phyloP scores from a whole-genome alignment of 225 moss, liverwort and hornwort species.

The Asterella californica region DNA sequence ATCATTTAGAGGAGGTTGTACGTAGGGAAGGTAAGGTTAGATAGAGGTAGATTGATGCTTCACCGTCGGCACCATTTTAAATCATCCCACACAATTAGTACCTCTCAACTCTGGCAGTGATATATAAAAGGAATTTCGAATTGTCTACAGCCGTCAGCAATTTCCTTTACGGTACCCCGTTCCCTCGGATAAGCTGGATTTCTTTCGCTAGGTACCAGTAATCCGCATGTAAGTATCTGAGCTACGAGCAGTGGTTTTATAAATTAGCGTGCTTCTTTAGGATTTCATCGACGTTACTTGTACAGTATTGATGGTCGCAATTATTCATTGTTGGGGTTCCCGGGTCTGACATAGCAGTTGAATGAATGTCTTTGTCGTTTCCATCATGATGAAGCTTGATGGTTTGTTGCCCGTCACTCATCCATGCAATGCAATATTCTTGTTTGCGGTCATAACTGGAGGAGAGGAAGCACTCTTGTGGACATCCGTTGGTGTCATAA shows the following conservation, averaged over 20 bases:
- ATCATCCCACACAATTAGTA: not conserved
- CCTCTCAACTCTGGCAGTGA: not conserved
- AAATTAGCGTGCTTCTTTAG: slow-evolving; percentile 12
- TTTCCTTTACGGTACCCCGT: not conserved
- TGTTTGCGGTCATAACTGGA: too few relatives aligned
- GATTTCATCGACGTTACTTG: slow-evolving; percentile 5
- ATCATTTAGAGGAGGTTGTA: slow-evolving; percentile 12
- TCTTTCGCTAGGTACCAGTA: not conserved
- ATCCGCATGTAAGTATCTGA: slow-evolving; percentile 19
- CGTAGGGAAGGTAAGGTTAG: slow-evolving; percentile 15
- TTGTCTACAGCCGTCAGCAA: slow-evolving; percentile 4
- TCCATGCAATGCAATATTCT: too few relatives aligned
- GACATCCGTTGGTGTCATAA: too few relatives aligned
- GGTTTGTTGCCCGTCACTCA: not conserved
- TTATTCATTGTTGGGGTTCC: slow-evolving; percentile 5
- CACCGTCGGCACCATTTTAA: not conserved
- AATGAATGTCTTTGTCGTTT: not conserved
- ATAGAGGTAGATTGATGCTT: slow-evolving; percentile 1
- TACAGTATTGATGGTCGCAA: slow-evolving; percentile 7
- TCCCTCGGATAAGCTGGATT: not conserved
- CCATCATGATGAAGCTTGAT: not conserved
- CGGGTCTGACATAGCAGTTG: not conserved
- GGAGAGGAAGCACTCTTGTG: too few relatives aligned
- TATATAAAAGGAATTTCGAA: not conserved
- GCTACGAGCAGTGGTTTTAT: slow-evolving; percentile 7